Percentiles rank a stretch among this genome's conserved stretches.
Evolutionary conservation across 2,329 filamentous ascomycete genomes (phyloP).

Genomic region (Cephalotrichum gorgonifer): DNA sequence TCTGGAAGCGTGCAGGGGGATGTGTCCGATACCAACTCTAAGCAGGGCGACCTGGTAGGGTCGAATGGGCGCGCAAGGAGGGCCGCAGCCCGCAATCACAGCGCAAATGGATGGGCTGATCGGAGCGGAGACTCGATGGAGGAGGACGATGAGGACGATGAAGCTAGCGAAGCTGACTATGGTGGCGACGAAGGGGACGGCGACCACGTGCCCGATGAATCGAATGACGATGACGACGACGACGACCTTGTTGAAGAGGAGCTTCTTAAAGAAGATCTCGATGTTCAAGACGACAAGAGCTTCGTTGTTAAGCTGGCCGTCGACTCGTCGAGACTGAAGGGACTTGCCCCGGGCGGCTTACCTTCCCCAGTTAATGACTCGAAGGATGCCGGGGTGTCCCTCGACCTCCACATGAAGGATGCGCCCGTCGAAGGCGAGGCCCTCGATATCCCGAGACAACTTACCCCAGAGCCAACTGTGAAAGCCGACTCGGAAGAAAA

Average conservation of each 20-base stretch:
- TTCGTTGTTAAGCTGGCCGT: constrained; percentile 62
- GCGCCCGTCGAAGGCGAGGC: neutral
- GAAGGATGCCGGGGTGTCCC: neutral
- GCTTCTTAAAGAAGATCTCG: constrained; percentile 44
- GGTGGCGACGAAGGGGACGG: constrained; percentile 60
- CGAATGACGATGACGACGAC: constrained; percentile 47
- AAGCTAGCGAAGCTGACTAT: constrained; percentile 63
- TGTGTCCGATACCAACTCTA: constrained; percentile 17
- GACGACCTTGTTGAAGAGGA: constrained; percentile 45
- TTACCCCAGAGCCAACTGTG: neutral
- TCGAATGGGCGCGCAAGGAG: constrained; percentile 36
- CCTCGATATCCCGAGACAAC: neutral
- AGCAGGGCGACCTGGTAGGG: constrained; percentile 12
- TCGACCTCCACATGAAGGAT: constrained; percentile 1
- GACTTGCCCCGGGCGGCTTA: constrained; percentile 2
- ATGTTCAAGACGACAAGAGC: constrained; percentile 42
- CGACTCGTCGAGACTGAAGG: constrained; percentile 26
- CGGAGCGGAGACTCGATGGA: neutral
- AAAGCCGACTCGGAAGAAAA: neutral
- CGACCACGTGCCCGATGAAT: constrained; percentile 52
- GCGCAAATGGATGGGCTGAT: neutral
- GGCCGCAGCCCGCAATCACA: neutral
- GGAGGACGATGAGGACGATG: constrained; percentile 44
- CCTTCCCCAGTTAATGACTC: constrained; percentile 6
- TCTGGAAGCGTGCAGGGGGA: constrained; percentile 35